Conservation (phyloP, 306 rosid genomes). For the Vigna nakashimae region DNA sequence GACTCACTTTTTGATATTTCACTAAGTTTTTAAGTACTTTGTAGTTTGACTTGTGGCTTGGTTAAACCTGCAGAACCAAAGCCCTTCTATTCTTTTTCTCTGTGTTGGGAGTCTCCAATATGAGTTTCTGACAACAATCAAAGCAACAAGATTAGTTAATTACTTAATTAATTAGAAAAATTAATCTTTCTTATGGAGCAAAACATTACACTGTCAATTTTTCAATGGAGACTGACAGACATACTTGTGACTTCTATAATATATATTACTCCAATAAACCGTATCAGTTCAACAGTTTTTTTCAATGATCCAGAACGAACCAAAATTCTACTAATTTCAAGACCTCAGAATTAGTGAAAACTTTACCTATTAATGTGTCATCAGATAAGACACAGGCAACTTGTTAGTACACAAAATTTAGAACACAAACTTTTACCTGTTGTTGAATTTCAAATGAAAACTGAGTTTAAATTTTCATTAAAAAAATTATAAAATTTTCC, state of each 20-base stretch:
- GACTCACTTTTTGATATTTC: conserved; percentile 19
- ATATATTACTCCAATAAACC: not conserved
- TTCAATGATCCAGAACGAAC: conserved; percentile 52
- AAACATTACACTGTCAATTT: conserved; percentile 28
- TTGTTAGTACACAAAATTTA: not conserved
- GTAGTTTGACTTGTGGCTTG: conserved; percentile 48
- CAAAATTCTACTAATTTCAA: conserved; percentile 58
- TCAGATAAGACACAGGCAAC: conserved; percentile 42
- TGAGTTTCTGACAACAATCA: conserved; percentile 5
- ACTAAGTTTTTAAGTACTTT: conserved; percentile 57
- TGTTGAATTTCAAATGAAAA: not conserved
- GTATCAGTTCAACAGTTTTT: not conserved
- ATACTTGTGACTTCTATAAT: conserved; percentile 61
- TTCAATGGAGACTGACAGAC: conserved; percentile 70
- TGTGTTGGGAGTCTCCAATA: conserved; percentile 27
- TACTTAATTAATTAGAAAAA: conserved; percentile 34
- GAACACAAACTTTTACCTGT: not conserved
- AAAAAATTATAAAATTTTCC: too few relatives aligned
- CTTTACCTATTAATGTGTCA: conserved; percentile 22
- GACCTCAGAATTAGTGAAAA: conserved; percentile 61
- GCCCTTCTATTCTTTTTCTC: conserved; percentile 17
- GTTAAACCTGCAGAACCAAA: conserved; percentile 44
- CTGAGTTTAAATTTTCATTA: too few relatives aligned
- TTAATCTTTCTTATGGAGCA: conserved; percentile 43
- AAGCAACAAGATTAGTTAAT: conserved; percentile 35